phyloP scores from a whole-genome alignment of 805 yeast species.

The Suhomyces kilbournensis region DNA sequence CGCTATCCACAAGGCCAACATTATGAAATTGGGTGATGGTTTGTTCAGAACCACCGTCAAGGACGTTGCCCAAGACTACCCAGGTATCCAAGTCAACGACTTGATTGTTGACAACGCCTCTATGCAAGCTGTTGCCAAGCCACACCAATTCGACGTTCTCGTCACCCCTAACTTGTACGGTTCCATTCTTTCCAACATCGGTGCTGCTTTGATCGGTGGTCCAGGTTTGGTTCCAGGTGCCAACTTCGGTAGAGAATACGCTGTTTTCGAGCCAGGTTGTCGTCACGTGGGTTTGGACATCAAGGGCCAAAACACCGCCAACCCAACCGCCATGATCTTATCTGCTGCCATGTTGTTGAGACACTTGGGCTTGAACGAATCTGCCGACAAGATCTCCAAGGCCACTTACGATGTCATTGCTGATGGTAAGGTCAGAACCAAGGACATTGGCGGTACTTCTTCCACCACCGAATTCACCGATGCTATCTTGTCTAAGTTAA shows the following conservation, averaged over 20 bases:
- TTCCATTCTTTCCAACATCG: constrained; percentile 94
- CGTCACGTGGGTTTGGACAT: constrained; percentile 98
- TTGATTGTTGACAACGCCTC: constrained; percentile 98
- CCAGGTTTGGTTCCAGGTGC: constrained; percentile 99
- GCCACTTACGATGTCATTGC: constrained; percentile 90
- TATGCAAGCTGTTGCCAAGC: constrained; percentile 98
- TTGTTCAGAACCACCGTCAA: constrained; percentile 91
- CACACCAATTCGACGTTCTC: constrained; percentile 96
- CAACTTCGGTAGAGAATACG: constrained; percentile 95
- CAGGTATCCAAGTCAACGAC: constrained; percentile 78
- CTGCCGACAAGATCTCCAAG: constrained; percentile 81
- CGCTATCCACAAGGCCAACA: constrained; percentile 98
- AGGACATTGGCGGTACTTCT: constrained; percentile 87
- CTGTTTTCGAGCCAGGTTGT: constrained; percentile 99
- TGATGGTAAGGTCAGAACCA: constrained; percentile 81
- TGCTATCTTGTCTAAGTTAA: constrained; percentile 76
- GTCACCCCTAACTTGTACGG: constrained; percentile 99
- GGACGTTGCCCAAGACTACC: constrained; percentile 80
- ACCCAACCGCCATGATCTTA: constrained; percentile 97
- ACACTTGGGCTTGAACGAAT: constrained; percentile 83
- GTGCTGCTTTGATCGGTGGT: constrained; percentile 96
- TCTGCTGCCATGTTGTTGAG: constrained; percentile 90
- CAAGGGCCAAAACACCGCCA: constrained; percentile 90
- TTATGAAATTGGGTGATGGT: constrained; percentile 98
- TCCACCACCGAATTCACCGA: constrained; percentile 93